A percentile compares a stretch with the other conserved stretches of the same genome.
Evolutionary conservation across 345 rosid genomes (phyloP).

Genomic region (Citrus medica): DNA sequence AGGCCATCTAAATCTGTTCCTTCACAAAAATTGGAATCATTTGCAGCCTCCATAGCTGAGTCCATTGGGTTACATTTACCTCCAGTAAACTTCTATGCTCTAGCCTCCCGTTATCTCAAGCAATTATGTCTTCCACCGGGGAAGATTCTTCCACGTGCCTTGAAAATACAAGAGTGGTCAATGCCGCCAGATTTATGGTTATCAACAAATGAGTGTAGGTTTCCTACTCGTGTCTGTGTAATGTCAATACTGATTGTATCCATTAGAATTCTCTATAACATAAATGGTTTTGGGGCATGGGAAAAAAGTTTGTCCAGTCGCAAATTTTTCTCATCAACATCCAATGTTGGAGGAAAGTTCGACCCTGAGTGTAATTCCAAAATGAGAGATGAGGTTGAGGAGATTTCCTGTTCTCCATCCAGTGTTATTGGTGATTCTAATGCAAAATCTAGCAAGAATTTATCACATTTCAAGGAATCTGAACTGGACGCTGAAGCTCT

Average conservation of each 20-base stretch:
- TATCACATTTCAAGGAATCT: conserved; percentile 17
- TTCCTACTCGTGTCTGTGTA: conserved; percentile 62
- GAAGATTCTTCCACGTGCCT: conserved; percentile 51
- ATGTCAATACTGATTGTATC: conserved; percentile 62
- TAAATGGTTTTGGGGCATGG: conserved; percentile 71
- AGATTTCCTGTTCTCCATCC: conserved; percentile 19
- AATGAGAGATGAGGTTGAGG: conserved; percentile 13
- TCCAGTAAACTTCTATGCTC: conserved; percentile 65
- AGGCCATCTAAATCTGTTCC: conserved; percentile 47
- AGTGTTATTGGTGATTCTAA: conserved; percentile 24
- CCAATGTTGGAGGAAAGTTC: conserved; percentile 12
- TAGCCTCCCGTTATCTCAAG: conserved; percentile 56
- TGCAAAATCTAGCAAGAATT: conserved; percentile 15
- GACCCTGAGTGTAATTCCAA: conserved; percentile 12
- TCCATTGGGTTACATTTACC: conserved; percentile 60
- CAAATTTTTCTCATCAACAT: conserved; percentile 10
- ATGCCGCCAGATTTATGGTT: conserved; percentile 78
- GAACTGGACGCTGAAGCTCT: conserved; percentile 42
- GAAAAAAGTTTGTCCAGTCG: conserved; percentile 40
- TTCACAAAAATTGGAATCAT: conserved; percentile 51
- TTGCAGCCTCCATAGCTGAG: conserved; percentile 64
- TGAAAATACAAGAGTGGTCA: conserved; percentile 58
- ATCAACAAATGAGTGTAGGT: conserved; percentile 53
- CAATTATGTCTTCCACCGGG: conserved; percentile 50
- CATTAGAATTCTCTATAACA: conserved; percentile 51